These are phyloP conservation scores for Astragalus glycyphyllos DNA, from an alignment of 306 rosid species.

Conservation along the genomic window DNA sequence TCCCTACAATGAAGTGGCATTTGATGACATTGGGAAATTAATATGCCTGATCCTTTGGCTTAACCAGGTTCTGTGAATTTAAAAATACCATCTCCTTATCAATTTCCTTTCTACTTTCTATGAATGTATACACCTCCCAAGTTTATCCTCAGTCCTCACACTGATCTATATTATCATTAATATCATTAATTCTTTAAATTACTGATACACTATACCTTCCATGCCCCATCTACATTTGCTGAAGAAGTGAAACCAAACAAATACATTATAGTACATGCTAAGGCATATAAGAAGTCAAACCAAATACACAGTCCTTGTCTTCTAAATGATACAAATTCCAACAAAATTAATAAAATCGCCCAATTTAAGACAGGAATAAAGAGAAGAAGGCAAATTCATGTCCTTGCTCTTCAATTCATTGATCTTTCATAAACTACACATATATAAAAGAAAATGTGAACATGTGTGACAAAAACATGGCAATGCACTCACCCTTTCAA, in stretches of 20 bases:
- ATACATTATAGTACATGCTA: background rate
- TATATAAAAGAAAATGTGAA: background rate
- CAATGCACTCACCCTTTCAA: background rate
- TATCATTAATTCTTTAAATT: background rate
- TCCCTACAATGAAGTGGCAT: background rate
- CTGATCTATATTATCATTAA: background rate
- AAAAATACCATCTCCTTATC: background rate
- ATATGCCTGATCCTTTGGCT: background rate
- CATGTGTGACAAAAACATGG: conserved; percentile 9
- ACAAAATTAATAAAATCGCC: conserved; percentile 8
- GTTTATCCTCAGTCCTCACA: background rate
- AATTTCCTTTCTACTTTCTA: background rate
- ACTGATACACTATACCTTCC: background rate
- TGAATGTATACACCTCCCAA: background rate
- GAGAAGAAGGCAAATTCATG: conserved; percentile 23
- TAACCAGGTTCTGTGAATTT: conserved; percentile 19
- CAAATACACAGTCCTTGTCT: background rate
- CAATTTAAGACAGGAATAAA: background rate
- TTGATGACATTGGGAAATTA: background rate
- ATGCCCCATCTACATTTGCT: background rate
- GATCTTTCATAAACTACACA: conserved; percentile 12
- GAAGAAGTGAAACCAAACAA: conserved; percentile 22
- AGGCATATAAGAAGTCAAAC: conserved; percentile 24
- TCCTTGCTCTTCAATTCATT: background rate
- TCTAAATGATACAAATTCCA: background rate